Percentiles rank a stretch among this genome's conserved stretches.
Evolutionary conservation across 441 rosid genomes (phyloP).

Genomic region (Hura crepitans): DNA sequence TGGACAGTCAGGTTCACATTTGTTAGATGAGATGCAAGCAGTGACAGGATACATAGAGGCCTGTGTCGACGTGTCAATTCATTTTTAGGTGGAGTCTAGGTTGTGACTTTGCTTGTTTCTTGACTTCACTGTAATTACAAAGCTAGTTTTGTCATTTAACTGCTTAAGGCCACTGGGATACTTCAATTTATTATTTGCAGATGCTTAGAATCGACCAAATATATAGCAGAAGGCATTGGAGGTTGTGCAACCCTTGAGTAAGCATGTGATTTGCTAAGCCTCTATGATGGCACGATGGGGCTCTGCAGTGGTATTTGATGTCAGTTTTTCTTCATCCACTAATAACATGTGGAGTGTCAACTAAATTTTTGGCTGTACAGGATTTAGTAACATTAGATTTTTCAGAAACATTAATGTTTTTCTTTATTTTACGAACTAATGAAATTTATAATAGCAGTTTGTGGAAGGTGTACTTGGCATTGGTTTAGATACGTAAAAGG

Average conservation of each 20-base stretch:
- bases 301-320: slow-evolving; percentile 3
- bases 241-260: slow-evolving; percentile 17
- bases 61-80: slow-evolving; percentile 27
- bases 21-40: slow-evolving; percentile 12
- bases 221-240: slow-evolving; percentile 23
- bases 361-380: slow-evolving; percentile 33
- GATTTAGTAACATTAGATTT: slow-evolving; percentile 16
- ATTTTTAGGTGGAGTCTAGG: slow-evolving; percentile 25
- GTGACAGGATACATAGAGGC: slow-evolving; percentile 21
- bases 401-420: slow-evolving; percentile 1
- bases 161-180: slow-evolving; percentile 24
- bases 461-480: slow-evolving; percentile 7
- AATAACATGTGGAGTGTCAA: slow-evolving; percentile 3
- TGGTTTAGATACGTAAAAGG: slow-evolving; percentile 8
- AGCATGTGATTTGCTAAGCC: slow-evolving; percentile 22
- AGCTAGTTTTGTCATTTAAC: slow-evolving; percentile 22
- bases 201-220: slow-evolving; percentile 25
- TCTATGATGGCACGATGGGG: slow-evolving; percentile 9
- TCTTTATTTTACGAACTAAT: neutral
- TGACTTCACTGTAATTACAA: slow-evolving; percentile 21
- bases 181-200: slow-evolving; percentile 28
- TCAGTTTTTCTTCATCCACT: slow-evolving; percentile 4
- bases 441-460: slow-evolving; percentile 18
- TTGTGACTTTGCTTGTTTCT: slow-evolving; percentile 23
- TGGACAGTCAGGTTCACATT: slow-evolving; percentile 28